A percentile compares a stretch with the other conserved stretches of the same genome.
Evolutionary conservation across 495 filamentous ascomycete species (phyloP).

Genomic region (Trichoderma reesei): DNA sequence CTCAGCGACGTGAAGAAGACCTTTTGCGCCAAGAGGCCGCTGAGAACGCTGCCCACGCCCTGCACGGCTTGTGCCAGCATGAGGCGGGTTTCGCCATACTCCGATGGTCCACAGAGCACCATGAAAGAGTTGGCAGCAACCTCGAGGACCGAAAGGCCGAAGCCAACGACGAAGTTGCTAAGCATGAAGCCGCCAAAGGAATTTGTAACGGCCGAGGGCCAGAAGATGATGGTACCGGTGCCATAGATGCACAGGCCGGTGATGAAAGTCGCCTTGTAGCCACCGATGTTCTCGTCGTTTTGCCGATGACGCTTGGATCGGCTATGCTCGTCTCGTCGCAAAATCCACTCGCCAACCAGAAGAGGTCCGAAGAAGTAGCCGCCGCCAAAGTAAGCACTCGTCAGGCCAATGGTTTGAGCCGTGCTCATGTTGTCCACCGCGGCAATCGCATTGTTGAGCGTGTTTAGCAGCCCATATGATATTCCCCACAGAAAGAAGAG

Average conservation of each 20-base stretch:
- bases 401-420: conserved; percentile 30
- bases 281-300: conserved; percentile 19
- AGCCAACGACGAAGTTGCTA: conserved; percentile 54
- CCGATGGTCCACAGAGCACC: conserved; percentile 41
- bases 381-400: conserved; percentile 34
- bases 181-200: conserved; percentile 17
- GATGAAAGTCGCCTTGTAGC: conserved; percentile 42
- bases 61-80: conserved; percentile 62
- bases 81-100: conserved; percentile 47
- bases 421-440: conserved; percentile 27
- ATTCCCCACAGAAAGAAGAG: conserved; percentile 80
- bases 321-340: conserved; percentile 46
- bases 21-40: conserved; percentile 55
- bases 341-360: conserved; percentile 55
- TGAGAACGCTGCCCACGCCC: conserved; percentile 55
- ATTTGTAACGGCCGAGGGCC: conserved; percentile 39
- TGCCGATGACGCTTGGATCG: conserved; percentile 18
- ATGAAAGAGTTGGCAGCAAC: conserved; percentile 62
- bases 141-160: conserved; percentile 54
- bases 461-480: conserved; percentile 67
- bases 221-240: conserved; percentile 43
- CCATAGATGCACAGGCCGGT: conserved; percentile 52
- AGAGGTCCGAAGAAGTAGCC: conserved; percentile 58
- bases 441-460: conserved; percentile 47
- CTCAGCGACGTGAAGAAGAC: conserved; percentile 47